Percentiles rank a stretch among this genome's conserved stretches.
These are phyloP conservation scores for Glebionis coronaria DNA, from an alignment of 129 eudicot genomes.

Conservation along the genomic window DNA sequence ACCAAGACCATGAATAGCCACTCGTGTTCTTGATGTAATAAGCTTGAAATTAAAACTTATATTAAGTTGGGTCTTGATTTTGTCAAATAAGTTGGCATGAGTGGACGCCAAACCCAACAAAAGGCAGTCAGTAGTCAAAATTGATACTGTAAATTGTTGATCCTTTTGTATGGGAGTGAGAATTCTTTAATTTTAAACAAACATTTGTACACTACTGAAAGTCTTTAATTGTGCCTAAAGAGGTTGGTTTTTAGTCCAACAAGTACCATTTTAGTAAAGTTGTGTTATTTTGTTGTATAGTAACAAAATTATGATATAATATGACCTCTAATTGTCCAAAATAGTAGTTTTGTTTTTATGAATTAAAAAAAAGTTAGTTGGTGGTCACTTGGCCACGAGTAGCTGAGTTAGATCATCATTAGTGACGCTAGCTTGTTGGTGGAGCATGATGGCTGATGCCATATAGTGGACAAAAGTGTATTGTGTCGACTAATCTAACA, in stretches of 20 bases:
- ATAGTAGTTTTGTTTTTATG: background rate
- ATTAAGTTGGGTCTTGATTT: too few relatives aligned
- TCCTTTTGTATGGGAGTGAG: background rate
- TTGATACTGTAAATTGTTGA: background rate
- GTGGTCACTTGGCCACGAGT: conserved; percentile 4
- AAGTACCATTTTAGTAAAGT: background rate
- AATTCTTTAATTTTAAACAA: background rate
- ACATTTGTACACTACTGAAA: background rate
- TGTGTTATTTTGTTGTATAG: background rate
- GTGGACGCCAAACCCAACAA: background rate
- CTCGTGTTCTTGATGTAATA: too few relatives aligned
- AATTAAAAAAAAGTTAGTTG: background rate
- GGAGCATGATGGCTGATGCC: background rate
- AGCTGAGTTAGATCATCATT: conserved; percentile 1
- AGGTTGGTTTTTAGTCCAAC: conserved; percentile 1
- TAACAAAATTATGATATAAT: background rate
- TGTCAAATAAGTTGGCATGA: background rate
- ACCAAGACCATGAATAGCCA: too few relatives aligned
- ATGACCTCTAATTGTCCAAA: background rate
- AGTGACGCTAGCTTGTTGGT: background rate
- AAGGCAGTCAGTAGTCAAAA: background rate
- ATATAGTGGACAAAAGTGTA: too few relatives aligned
- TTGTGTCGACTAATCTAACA: too few relatives aligned
- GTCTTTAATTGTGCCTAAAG: background rate
- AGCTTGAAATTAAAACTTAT: too few relatives aligned